Base-by-base conservation (phyloP, 306 rosid genomes). In the Casuarina equisetifolia region DNA sequence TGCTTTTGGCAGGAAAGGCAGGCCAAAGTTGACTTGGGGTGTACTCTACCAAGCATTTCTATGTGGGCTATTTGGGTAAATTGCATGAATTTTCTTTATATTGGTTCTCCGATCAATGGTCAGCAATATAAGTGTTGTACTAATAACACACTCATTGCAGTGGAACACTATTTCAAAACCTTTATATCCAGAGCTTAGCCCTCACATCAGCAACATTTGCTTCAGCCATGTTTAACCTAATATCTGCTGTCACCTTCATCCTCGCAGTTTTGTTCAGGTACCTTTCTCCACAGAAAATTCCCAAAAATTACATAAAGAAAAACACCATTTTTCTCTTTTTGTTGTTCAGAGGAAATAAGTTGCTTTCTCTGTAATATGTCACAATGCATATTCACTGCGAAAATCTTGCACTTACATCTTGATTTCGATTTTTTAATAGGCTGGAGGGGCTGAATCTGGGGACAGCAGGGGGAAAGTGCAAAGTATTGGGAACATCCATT, bases 61-160 rank as follows among this genome's bases (percentile, higher is more conserved):
- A 1, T 85, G 91, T 80, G 98, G 95, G 2, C 77, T 94, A 44
- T 88, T 94, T 81, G 97, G 98, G 98, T 92, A 82, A 44, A 86
- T 43, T 43, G 3, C 48, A 64, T 64, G 3, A 43, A 39, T 64
- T 40, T 38, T 19, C 32, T 62, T 0, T 2, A 62, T 36, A 36
- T 63, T 66, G 25, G 32, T 42, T 67, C 35, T 43, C 50, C 17
- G 1, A 42, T 67, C 17, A n/a, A 67, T 40, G 39, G 15, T 17
- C 49, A 16, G 6, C 49, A 20, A 25, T 32, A 7, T 25, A 58
- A 19, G 11, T 25, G 25, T 19, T 25, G 32, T 25, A 25, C 58
- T 13, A 3, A 9, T 5, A 10, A 8, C 39, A 6, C 6, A 8
- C 15, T 19, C 7, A 42, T 6, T 73, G 69, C 87, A 91, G 98